phyloP scores from a whole-genome alignment of 2,329 filamentous ascomycete genomes.

The Fusarium phyllophilum region DNA sequence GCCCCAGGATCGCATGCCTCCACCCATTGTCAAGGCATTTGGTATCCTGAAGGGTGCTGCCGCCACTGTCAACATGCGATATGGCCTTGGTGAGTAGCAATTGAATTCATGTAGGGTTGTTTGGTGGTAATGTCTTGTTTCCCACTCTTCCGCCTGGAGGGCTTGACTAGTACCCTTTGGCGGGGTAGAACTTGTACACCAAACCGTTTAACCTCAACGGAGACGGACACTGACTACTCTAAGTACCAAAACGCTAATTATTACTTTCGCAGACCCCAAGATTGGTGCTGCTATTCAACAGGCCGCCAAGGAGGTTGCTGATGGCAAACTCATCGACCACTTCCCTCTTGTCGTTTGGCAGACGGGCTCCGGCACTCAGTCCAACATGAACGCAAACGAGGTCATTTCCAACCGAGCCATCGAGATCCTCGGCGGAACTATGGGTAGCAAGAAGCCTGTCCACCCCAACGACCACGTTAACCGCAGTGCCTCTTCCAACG shows the following conservation, averaged over 20 bases:
- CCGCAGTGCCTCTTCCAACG: slow-evolving; percentile 98
- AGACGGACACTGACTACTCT: background rate
- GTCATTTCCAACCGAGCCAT: slow-evolving; percentile 99
- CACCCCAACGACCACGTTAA: slow-evolving; percentile 99
- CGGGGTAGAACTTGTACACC: background rate
- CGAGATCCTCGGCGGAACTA: slow-evolving; percentile 92
- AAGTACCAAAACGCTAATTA: slow-evolving; percentile 2
- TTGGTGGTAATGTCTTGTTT: background rate
- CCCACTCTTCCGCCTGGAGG: background rate
- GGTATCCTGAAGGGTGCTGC: slow-evolving; percentile 98
- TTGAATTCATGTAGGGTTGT: background rate
- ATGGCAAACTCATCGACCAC: slow-evolving; percentile 93
- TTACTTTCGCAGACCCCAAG: slow-evolving; percentile 74
- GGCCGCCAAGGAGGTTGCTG: slow-evolving; percentile 91
- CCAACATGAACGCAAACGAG: slow-evolving; percentile 99
- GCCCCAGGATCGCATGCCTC: slow-evolving; percentile 97
- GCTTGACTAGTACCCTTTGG: background rate
- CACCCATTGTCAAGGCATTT: slow-evolving; percentile 90
- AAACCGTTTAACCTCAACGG: background rate
- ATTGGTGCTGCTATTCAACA: slow-evolving; percentile 93
- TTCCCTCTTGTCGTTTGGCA: slow-evolving; percentile 99
- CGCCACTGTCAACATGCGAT: slow-evolving; percentile 94
- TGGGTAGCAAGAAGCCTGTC: slow-evolving; percentile 97
- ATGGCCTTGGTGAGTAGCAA: slow-evolving; percentile 75
- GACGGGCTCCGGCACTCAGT: slow-evolving; percentile 97